Evolutionary conservation across 495 filamentous ascomycete species (phyloP).

Genomic region (Durotheca rogersii): DNA sequence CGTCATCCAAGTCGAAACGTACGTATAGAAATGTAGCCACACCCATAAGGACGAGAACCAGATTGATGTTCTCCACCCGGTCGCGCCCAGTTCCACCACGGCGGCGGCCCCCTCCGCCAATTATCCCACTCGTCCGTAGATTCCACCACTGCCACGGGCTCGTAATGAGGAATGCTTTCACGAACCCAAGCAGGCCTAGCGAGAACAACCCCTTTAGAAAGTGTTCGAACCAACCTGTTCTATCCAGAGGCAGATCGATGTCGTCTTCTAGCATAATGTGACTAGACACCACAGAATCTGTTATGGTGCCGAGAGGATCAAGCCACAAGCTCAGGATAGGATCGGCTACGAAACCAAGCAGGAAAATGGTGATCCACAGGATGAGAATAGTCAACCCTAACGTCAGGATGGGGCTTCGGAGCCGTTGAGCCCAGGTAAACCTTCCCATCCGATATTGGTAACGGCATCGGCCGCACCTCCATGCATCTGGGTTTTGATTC

Average conservation of each 20-base stretch:
- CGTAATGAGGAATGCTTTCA: slow-evolving; percentile 74
- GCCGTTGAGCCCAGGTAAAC: slow-evolving; percentile 70
- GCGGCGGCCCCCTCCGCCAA: slow-evolving; percentile 48
- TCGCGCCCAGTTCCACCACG: slow-evolving; percentile 67
- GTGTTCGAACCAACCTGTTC: slow-evolving; percentile 68
- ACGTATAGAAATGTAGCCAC: slow-evolving; percentile 80
- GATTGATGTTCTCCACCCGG: slow-evolving; percentile 70
- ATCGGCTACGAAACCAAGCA: slow-evolving; percentile 88
- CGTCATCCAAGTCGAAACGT: slow-evolving; percentile 39
- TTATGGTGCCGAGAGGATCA: slow-evolving; percentile 60
- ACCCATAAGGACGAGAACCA: slow-evolving; percentile 76
- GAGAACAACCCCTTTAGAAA: slow-evolving; percentile 85
- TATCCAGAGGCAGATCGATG: slow-evolving; percentile 38
- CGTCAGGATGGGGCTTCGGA: slow-evolving; percentile 66
- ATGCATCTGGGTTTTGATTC: slow-evolving; percentile 70
- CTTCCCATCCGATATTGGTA: slow-evolving; percentile 82
- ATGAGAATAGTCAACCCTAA: slow-evolving; percentile 67
- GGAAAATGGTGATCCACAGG: slow-evolving; percentile 67
- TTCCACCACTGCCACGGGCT: slow-evolving; percentile 78
- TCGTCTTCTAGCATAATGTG: slow-evolving; percentile 41
- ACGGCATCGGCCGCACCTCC: slow-evolving; percentile 84
- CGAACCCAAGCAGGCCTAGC: slow-evolving; percentile 79
- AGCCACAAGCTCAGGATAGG: slow-evolving; percentile 87
- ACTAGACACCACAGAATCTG: slow-evolving; percentile 40
- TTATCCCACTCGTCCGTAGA: slow-evolving; percentile 49